phyloP scores from a whole-genome alignment of 2,329 filamentous ascomycete species.

The Epichloe elymi region DNA sequence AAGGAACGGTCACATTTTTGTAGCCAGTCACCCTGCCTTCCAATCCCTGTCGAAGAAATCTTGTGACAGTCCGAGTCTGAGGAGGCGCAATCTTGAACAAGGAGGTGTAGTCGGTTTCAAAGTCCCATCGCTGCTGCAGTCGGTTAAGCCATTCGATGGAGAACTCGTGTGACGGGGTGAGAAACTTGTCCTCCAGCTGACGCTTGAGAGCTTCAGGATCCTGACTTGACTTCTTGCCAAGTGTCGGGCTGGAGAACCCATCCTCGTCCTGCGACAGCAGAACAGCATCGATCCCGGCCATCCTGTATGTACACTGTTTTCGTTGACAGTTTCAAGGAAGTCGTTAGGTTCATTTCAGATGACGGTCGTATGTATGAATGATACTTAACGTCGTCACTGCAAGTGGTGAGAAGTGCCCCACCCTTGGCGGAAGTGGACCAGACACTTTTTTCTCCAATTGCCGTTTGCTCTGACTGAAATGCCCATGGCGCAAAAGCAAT shows the following conservation, averaged over 20 bases:
- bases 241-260: conserved; percentile 3
- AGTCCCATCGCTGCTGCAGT: conserved; percentile 82
- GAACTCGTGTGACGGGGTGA: conserved; percentile 69
- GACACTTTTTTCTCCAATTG: no score
- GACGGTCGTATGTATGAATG: not conserved
- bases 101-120: conserved; percentile 64
- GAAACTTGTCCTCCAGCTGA: conserved; percentile 61
- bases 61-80: conserved; percentile 86
- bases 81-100: conserved; percentile 81
- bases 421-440: not conserved
- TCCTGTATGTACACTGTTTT: conserved; percentile 6
- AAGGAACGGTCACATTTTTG: conserved; percentile 83
- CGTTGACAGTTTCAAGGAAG: not conserved
- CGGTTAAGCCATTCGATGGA: conserved; percentile 76
- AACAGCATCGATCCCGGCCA: conserved; percentile 24
- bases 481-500: no score
- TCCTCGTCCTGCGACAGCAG: conserved; percentile 16
- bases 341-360: conserved; percentile 1
- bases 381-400: not conserved
- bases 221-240: conserved; percentile 14
- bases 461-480: no score
- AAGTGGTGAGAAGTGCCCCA: not conserved
- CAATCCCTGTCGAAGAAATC: conserved; percentile 81
- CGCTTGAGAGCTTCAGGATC: conserved; percentile 51
- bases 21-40: conserved; percentile 91